Evolutionary conservation across 2,329 filamentous ascomycete species (phyloP).

Genomic region (Hymenoscyphus occultus): DNA sequence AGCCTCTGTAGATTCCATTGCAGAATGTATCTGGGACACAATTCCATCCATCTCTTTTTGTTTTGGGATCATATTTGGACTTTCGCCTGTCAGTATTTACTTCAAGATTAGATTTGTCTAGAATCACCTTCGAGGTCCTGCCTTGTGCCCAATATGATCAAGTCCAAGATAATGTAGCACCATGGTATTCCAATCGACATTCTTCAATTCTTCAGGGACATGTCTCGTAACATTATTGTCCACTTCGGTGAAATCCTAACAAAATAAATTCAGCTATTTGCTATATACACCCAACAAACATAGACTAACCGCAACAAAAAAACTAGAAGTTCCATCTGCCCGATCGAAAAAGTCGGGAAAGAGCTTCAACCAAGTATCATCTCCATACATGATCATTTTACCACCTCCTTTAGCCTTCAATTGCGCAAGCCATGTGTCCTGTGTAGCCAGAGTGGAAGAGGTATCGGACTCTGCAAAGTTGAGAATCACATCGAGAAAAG

Average conservation of each 20-base stretch:
- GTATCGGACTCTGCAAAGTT: constrained; percentile 96
- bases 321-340: constrained; percentile 90
- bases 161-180: constrained; percentile 93
- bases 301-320: constrained; percentile 85
- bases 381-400: constrained; percentile 90
- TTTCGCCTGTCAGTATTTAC: constrained; percentile 37
- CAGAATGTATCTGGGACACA: constrained; percentile 70
- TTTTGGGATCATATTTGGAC: constrained; percentile 88
- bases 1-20: constrained; percentile 68
- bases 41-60: constrained; percentile 91
- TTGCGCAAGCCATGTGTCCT: constrained; percentile 96
- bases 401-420: constrained; percentile 70
- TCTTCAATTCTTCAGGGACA: constrained; percentile 70
- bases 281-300: constrained; percentile 26
- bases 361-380: constrained; percentile 97
- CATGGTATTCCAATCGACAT: constrained; percentile 86
- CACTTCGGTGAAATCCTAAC: constrained; percentile 92
- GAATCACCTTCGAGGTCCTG: constrained; percentile 73
- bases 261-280: constrained; percentile 30
- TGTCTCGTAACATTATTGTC: constrained; percentile 97
- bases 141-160: constrained; percentile 97
- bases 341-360: constrained; percentile 87
- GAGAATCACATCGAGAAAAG: constrained; percentile 92
- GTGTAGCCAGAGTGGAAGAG: constrained; percentile 77
- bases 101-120: neutral